phyloP scores from a whole-genome alignment of 805 yeast species.

The Wickerhamomyces hampshirensis region DNA sequence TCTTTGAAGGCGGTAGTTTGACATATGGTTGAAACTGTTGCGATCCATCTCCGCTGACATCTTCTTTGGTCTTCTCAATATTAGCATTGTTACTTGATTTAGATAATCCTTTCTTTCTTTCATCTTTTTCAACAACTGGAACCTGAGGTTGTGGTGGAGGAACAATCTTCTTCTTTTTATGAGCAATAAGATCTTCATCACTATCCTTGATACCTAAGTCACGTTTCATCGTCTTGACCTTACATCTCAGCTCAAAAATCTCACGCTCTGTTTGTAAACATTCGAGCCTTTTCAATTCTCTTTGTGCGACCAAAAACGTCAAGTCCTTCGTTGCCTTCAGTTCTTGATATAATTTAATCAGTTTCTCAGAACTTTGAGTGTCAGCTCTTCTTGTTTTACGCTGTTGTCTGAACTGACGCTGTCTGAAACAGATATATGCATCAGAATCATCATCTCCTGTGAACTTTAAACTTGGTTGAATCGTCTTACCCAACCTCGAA shows the following conservation, averaged over 20 bases:
- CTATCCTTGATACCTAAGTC: conserved; percentile 73
- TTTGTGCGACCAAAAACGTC: conserved; percentile 61
- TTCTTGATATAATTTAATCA: conserved; percentile 69
- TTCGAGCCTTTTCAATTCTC: conserved; percentile 64
- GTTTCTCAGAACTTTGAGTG: conserved; percentile 79
- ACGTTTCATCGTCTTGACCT: conserved; percentile 71
- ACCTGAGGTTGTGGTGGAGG: conserved; percentile 16
- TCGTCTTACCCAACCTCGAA: conserved; percentile 59
- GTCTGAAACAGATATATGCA: conserved; percentile 92
- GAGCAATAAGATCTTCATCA: conserved; percentile 76
- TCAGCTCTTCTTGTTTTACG: conserved; percentile 96
- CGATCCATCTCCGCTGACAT: conserved; percentile 13
- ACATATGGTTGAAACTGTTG: conserved; percentile 65
- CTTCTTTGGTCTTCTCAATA: conserved; percentile 10
- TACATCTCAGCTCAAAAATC: conserved; percentile 68
- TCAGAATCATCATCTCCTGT: conserved; percentile 87
- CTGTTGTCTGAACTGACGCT: conserved; percentile 92
- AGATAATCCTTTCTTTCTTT: conserved; percentile 18
- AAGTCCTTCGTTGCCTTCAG: conserved; percentile 71
- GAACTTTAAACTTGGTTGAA: conserved; percentile 73
- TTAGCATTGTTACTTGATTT: conserved; percentile 13
- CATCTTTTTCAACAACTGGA: background rate
- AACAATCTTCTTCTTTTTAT: conserved; percentile 55
- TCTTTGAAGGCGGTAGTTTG: conserved; percentile 81
- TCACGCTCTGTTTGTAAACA: conserved; percentile 56